Evolutionary conservation across 257 asterid genomes (phyloP).

Genomic region (Solanum corneliomulleri): DNA sequence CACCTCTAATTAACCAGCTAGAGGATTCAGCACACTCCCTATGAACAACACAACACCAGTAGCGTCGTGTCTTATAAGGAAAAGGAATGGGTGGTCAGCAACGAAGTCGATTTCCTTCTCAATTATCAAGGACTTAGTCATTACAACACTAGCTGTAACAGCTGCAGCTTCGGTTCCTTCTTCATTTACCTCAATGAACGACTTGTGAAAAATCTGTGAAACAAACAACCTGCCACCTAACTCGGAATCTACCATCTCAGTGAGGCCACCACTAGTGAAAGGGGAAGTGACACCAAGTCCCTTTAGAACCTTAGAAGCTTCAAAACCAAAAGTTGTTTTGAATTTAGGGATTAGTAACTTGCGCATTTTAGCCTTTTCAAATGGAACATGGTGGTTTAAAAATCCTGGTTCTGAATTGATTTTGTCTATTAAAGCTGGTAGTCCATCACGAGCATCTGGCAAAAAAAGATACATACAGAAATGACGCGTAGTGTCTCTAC

Average conservation of each 20-base stretch:
- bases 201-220: constrained; percentile 4
- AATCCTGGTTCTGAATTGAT: constrained; percentile 16
- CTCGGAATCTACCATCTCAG: constrained; percentile 11
- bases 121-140: neutral
- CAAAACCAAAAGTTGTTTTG: neutral
- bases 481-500: constrained; percentile 5
- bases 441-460: constrained; percentile 17
- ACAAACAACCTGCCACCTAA: constrained; percentile 1
- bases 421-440: constrained; percentile 8
- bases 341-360: constrained; percentile 22
- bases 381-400: constrained; percentile 5
- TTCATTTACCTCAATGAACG: constrained; percentile 15
- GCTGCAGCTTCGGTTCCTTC: constrained; percentile 33
- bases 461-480: constrained; percentile 19
- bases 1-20: neutral
- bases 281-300: constrained; percentile 14
- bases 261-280: constrained; percentile 13
- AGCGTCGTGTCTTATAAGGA: constrained; percentile 14
- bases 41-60: constrained; percentile 16
- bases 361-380: neutral
- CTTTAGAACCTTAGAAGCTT: neutral
- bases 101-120: constrained; percentile 14
- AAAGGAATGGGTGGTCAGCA: constrained; percentile 29
- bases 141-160: neutral
- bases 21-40: constrained; percentile 20